phyloP scores from a whole-genome alignment of 345 rosid genomes.

The Populus euphratica region DNA sequence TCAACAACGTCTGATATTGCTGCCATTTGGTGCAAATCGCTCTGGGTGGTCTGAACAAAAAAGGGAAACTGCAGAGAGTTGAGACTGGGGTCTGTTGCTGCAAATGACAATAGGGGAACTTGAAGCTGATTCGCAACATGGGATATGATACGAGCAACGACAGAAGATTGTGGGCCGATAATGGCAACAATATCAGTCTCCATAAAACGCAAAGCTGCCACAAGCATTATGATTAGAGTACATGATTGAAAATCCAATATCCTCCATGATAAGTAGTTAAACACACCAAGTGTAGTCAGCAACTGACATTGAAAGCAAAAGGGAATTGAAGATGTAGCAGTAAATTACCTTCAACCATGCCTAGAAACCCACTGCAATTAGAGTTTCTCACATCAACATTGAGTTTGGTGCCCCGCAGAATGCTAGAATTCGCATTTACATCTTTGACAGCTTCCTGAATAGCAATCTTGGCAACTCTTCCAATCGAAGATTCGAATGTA shows the following conservation, averaged over 20 bases:
- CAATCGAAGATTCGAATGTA: conserved; percentile 58
- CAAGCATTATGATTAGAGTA: conserved; percentile 15
- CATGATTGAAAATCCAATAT: neutral
- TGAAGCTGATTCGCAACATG: conserved; percentile 73
- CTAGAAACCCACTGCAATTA: conserved; percentile 81
- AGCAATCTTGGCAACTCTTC: conserved; percentile 81
- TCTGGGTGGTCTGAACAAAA: conserved; percentile 71
- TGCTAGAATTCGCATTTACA: conserved; percentile 61
- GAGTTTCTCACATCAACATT: conserved; percentile 45
- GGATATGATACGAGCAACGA: conserved; percentile 66
- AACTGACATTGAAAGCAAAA: conserved; percentile 5
- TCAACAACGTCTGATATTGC: conserved; percentile 75
- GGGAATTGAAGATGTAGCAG: neutral
- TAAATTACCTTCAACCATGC: conserved; percentile 78
- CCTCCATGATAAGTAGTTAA: conserved; percentile 5
- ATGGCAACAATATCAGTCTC: conserved; percentile 70
- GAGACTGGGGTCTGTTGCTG: conserved; percentile 88
- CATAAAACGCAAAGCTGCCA: conserved; percentile 77
- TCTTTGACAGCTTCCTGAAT: conserved; percentile 85
- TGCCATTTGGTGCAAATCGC: conserved; percentile 78
- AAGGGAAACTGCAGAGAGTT: conserved; percentile 79
- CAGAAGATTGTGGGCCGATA: conserved; percentile 87
- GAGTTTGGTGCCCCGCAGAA: conserved; percentile 60
- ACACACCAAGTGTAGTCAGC: neutral
- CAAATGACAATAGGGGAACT: conserved; percentile 77